These are phyloP conservation scores for Fusarium camptoceras DNA, from an alignment of 2,329 filamentous ascomycete species.

Conservation along the genomic window DNA sequence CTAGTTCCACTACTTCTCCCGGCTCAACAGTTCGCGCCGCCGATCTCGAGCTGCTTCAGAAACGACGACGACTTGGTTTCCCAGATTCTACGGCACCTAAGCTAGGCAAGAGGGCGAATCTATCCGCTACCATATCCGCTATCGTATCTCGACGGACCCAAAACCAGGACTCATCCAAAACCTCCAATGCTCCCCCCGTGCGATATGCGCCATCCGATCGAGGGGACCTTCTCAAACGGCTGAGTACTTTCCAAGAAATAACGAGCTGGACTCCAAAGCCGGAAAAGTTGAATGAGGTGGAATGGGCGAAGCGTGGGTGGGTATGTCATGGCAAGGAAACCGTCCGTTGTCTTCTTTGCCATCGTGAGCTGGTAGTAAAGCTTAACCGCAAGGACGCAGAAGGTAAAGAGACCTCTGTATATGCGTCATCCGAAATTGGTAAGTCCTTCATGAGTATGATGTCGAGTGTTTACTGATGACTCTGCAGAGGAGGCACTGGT, in stretches of 20 bases:
- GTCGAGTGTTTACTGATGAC: constrained; percentile 34
- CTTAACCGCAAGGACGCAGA: constrained; percentile 71
- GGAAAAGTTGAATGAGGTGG: constrained; percentile 84
- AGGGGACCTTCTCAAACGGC: constrained; percentile 79
- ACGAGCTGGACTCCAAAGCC: constrained; percentile 96
- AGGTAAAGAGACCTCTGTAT: constrained; percentile 64
- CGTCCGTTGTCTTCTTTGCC: constrained; percentile 87
- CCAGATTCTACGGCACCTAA: constrained; percentile 55
- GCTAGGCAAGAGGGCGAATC: constrained; percentile 36
- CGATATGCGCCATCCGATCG: constrained; percentile 91
- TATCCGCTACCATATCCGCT: constrained; percentile 42
- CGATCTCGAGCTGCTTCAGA: constrained; percentile 60
- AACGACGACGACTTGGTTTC: constrained; percentile 64
- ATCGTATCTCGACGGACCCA: constrained; percentile 42
- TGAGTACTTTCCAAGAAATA: constrained; percentile 90
- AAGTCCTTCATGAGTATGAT: constrained; percentile 9
- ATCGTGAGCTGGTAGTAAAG: constrained; percentile 85
- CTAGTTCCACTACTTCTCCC: constrained; percentile 24
- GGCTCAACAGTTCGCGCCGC: constrained; percentile 28
- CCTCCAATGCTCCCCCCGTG: constrained; percentile 53
- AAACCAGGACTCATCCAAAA: constrained; percentile 37
- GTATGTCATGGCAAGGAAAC: constrained; percentile 84
- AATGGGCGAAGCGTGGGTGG: constrained; percentile 96
- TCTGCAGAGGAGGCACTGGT: constrained; percentile 72
- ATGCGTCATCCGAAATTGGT: constrained; percentile 70